A percentile compares a stretch with the other conserved stretches of the same genome.
phyloP scores from a whole-genome alignment of 2,329 filamentous ascomycete species.

The Aspergillus novofumigatus region DNA sequence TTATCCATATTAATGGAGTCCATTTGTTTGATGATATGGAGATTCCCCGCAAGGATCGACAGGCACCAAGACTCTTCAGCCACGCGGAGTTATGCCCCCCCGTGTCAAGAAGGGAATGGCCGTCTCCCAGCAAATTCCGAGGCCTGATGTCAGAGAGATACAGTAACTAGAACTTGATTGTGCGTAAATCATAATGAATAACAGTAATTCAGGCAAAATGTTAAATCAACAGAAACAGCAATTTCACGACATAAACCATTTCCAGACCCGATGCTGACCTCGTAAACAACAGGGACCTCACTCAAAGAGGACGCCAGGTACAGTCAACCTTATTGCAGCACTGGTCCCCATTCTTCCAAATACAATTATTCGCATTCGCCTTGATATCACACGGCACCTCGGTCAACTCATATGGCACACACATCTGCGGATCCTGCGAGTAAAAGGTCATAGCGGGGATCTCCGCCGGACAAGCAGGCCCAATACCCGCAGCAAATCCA shows the following conservation, averaged over 20 bases:
- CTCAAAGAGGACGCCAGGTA: background rate
- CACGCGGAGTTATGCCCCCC: background rate
- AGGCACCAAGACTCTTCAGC: background rate
- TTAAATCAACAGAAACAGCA: too few species aligned
- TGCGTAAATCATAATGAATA: too few species aligned
- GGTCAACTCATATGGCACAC: conserved; percentile 7
- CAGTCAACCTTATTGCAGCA: conserved; percentile 8
- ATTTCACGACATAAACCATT: too few species aligned
- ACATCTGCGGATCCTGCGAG: conserved; percentile 10
- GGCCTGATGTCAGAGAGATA: too few species aligned
- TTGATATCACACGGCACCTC: conserved; percentile 12
- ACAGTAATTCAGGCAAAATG: too few species aligned
- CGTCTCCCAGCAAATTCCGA: too few species aligned
- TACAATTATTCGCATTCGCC: conserved; percentile 8
- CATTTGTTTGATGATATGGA: background rate
- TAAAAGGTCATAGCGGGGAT: conserved; percentile 10
- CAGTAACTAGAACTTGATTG: too few species aligned
- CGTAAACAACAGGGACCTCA: too few species aligned
- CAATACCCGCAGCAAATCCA: conserved; percentile 5
- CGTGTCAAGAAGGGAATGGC: background rate
- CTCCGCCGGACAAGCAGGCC: conserved; percentile 7
- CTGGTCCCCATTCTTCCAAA: conserved; percentile 10
- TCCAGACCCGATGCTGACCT: too few species aligned
- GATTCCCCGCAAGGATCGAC: background rate
- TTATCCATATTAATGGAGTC: background rate